A percentile compares a stretch with the other conserved stretches of the same genome.
phyloP scores from a whole-genome alignment of 2,329 filamentous ascomycete species.

The Aureobasidium sp. region DNA sequence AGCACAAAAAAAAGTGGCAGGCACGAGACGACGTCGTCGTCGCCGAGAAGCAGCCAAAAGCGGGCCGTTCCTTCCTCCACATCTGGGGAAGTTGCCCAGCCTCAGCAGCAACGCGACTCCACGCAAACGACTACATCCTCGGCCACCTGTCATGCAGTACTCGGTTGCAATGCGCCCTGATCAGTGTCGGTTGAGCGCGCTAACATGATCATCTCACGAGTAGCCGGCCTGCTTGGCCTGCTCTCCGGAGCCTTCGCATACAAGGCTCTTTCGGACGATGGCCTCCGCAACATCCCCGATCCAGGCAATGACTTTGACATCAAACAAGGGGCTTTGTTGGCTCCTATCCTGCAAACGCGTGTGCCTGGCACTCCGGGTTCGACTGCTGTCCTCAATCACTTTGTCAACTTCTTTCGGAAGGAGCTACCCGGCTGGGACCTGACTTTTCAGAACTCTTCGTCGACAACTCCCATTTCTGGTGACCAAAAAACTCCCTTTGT shows the following conservation, averaged over 20 bases:
- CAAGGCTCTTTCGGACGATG: slow-evolving; percentile 63
- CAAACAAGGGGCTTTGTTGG: slow-evolving; percentile 63
- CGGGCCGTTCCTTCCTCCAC: background rate
- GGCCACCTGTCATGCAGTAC: background rate
- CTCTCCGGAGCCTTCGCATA: slow-evolving; percentile 40
- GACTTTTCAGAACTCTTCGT: slow-evolving; percentile 83
- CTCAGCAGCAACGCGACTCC: background rate
- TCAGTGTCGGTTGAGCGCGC: slow-evolving; percentile 8
- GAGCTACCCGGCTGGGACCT: slow-evolving; percentile 73
- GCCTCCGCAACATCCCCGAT: slow-evolving; percentile 64
- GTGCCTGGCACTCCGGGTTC: slow-evolving; percentile 82
- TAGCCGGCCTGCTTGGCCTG: slow-evolving; percentile 26
- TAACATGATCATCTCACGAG: slow-evolving; percentile 22
- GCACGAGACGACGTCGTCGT: background rate
- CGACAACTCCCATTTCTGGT: slow-evolving; percentile 69
- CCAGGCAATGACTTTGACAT: slow-evolving; percentile 67
- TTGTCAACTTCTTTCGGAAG: slow-evolving; percentile 70
- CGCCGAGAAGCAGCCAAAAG: background rate
- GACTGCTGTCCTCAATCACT: slow-evolving; percentile 66
- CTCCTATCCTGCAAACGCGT: slow-evolving; percentile 80
- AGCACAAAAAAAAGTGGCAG: background rate
- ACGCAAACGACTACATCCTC: background rate
- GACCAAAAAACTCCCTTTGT: slow-evolving; percentile 68
- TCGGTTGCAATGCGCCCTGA: slow-evolving; percentile 11
- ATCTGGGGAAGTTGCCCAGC: slow-evolving; percentile 1